phyloP scores from a whole-genome alignment of 331 rosid genomes.

The Malus hybrid region DNA sequence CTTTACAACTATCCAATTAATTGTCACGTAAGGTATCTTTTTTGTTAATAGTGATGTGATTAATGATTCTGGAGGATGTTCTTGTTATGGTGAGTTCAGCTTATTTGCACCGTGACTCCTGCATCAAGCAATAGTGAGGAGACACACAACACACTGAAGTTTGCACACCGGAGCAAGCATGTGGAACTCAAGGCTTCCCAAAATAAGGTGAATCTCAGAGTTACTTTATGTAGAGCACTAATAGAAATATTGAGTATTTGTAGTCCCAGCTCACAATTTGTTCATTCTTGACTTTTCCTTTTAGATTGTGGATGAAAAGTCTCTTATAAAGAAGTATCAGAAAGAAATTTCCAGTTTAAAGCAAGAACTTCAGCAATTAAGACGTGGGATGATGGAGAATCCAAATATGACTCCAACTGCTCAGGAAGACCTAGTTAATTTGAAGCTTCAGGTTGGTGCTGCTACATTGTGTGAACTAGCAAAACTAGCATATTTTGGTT shows the following conservation, averaged over 20 bases:
- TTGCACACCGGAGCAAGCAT: slow-evolving; percentile 48
- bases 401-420: slow-evolving; percentile 50
- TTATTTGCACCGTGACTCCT: slow-evolving; percentile 48
- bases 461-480: not conserved
- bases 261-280: not conserved
- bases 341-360: slow-evolving; percentile 45
- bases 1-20: not conserved
- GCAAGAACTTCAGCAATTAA: slow-evolving; percentile 47
- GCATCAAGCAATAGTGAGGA: slow-evolving; percentile 52
- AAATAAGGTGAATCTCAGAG: slow-evolving; percentile 30
- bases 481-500: not conserved
- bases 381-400: slow-evolving; percentile 45
- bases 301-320: slow-evolving; percentile 50
- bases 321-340: slow-evolving; percentile 49
- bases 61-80: slow-evolving; percentile 6
- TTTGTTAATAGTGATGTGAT: not conserved
- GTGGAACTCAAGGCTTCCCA: slow-evolving; percentile 50
- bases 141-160: slow-evolving; percentile 48
- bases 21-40: not conserved
- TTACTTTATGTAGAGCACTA: not conserved
- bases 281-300: not conserved
- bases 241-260: not conserved
- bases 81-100: slow-evolving; percentile 17
- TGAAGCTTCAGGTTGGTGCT: slow-evolving; percentile 78
- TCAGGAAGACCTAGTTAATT: slow-evolving; percentile 70